A percentile compares a stretch with the other conserved stretches of the same genome.
These are phyloP conservation scores for Wickerhamiella spandovensis DNA, from an alignment of 805 yeast genomes.

Conservation along the genomic window DNA sequence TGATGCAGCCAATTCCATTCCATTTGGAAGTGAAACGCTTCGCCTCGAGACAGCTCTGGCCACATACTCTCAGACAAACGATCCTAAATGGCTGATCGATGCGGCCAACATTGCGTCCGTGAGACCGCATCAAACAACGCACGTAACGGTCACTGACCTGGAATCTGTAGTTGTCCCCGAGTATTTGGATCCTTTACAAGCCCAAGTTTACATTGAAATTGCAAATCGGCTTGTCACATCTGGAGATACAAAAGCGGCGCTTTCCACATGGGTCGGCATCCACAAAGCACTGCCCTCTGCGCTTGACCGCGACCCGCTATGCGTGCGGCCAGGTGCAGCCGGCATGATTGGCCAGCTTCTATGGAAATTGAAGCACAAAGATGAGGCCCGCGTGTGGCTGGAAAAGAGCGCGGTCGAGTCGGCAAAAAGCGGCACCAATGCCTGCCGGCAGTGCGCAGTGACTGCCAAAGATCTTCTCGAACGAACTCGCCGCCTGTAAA, in stretches of 20 bases:
- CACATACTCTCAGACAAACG: slow-evolving; percentile 10
- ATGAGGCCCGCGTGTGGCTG: slow-evolving; percentile 15
- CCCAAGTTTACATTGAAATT: slow-evolving; percentile 15
- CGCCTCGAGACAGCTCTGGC: slow-evolving; percentile 16
- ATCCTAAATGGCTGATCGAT: slow-evolving; percentile 2
- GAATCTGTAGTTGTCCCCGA: slow-evolving; percentile 1
- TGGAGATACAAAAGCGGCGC: slow-evolving; percentile 14
- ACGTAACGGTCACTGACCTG: background rate
- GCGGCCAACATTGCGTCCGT: slow-evolving; percentile 1
- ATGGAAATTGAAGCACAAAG: slow-evolving; percentile 17
- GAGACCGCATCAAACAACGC: background rate
- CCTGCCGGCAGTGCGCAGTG: slow-evolving; percentile 14
- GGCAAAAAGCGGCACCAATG: slow-evolving; percentile 10
- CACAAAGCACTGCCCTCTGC: slow-evolving; percentile 14
- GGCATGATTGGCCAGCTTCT: slow-evolving; percentile 17
- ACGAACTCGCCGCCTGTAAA: background rate
- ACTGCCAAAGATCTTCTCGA: slow-evolving; percentile 7
- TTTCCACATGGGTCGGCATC: slow-evolving; percentile 14
- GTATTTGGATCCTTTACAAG: slow-evolving; percentile 2
- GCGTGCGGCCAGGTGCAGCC: slow-evolving; percentile 12
- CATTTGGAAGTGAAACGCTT: slow-evolving; percentile 18
- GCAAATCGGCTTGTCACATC: slow-evolving; percentile 12
- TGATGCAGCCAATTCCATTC: slow-evolving; percentile 17
- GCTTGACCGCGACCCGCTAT: slow-evolving; percentile 9
- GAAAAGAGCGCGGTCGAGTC: slow-evolving; percentile 9